Evolutionary conservation across 2,329 filamentous ascomycete species (phyloP), one percentile per base, ranked within the genome.

Genomic region (Gnomoniopsis smithogilvyi): DNA sequence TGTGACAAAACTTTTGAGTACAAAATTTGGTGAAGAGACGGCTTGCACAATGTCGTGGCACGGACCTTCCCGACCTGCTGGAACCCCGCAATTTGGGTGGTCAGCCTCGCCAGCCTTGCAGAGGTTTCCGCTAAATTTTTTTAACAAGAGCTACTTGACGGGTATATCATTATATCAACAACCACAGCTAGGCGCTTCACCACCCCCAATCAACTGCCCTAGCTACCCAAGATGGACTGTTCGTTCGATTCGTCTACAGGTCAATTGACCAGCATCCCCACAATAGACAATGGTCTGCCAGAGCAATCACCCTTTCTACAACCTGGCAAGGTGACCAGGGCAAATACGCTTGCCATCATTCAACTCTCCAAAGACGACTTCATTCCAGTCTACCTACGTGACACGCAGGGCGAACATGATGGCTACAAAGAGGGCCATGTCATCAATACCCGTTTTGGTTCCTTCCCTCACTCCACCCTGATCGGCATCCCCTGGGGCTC

Each of bases 391-490:
- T 86, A 90, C 62, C 83, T 93, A 30, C 80, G 83, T 63, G 77
- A 83, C 33, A 80, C 81, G 22, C 80, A 83, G 41, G 85, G 85
- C 54, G 81, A 84, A 46, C 80, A 88, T 63, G 83, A 87, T 68
- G 90, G 89, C 60, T 92, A 92, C 67, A 83, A 84, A 33, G 89
- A 92, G 70, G 90, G 90, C 38, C 87, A 87, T 50, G 89, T 92
- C 2, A 85, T 93, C 56, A 98, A 96, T 75, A 99, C 94, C 1
- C 87, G 93, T 48, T 99, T 96, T 69, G 95, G 95, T 51, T 96
- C 93, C 0, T 94, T 92, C 62, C 90, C 91, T 0, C 91, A 94
- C 70, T 89, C 84, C 12, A 93, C 90, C 0, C 75, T 94, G 49
- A 82, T 96, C 57, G 80, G 85, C 6, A 79, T 92, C 56, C 89